These are phyloP conservation scores for Lenwebbia sp. DNA, from an alignment of 345 rosid species.

Conservation along the genomic window DNA sequence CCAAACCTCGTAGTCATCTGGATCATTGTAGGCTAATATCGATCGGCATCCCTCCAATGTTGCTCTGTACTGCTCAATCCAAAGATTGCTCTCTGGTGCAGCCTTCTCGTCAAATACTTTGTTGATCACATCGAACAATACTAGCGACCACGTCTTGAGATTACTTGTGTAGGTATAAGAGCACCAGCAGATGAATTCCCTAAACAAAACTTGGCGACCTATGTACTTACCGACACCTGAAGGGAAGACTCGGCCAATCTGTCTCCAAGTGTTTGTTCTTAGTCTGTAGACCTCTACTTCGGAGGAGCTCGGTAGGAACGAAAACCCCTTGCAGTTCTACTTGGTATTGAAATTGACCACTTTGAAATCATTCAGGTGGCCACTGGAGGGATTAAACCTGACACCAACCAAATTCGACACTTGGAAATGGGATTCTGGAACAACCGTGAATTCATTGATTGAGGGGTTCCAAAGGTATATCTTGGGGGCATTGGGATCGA, in stretches of 20 bases:
- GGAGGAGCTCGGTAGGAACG: neutral
- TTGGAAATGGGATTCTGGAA: neutral
- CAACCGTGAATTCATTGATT: neutral
- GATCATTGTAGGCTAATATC: neutral
- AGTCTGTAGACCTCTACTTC: neutral
- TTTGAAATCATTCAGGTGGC: neutral
- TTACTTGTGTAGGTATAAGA: neutral
- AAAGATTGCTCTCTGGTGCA: neutral
- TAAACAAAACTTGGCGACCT: neutral
- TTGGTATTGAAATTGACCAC: neutral
- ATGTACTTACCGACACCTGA: neutral
- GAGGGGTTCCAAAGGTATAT: constrained; percentile 3
- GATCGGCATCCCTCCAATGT: neutral
- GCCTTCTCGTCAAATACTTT: neutral
- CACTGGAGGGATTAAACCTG: neutral
- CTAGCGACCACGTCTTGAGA: neutral
- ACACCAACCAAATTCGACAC: neutral
- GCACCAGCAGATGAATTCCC: neutral
- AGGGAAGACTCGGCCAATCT: neutral
- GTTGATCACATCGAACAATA: neutral
- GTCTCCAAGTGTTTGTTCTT: neutral
- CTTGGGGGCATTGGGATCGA: neutral
- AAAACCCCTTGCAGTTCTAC: neutral
- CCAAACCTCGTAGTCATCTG: neutral
- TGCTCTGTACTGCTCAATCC: neutral